These are phyloP conservation scores for Candida koratica DNA, from an alignment of 805 yeast genomes.

Conservation along the genomic window DNA sequence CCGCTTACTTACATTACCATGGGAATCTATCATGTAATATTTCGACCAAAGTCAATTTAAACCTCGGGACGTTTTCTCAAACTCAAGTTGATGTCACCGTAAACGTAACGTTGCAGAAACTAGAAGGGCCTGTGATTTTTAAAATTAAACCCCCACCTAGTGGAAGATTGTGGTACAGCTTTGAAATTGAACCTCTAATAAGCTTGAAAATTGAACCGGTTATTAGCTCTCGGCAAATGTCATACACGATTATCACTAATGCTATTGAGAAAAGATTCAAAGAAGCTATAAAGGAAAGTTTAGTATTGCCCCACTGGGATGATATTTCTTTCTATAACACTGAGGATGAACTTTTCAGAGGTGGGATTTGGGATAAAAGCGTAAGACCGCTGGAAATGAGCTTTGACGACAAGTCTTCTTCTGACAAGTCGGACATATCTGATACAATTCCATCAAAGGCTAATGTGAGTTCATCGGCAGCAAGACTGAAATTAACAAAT, in stretches of 20 bases:
- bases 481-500: slow-evolving; percentile 18
- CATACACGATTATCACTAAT: slow-evolving; percentile 74
- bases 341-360: slow-evolving; percentile 68
- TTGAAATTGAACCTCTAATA: slow-evolving; percentile 72
- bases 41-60: slow-evolving; percentile 74
- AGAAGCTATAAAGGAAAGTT: slow-evolving; percentile 72
- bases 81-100: slow-evolving; percentile 73
- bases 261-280: slow-evolving; percentile 73
- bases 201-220: slow-evolving; percentile 81
- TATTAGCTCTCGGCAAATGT: slow-evolving; percentile 79
- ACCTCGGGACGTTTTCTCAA: slow-evolving; percentile 65
- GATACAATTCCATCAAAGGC: background rate
- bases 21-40: slow-evolving; percentile 77
- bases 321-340: slow-evolving; percentile 74
- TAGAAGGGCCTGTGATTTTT: slow-evolving; percentile 71
- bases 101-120: slow-evolving; percentile 59
- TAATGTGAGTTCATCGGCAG: background rate
- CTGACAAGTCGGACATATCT: slow-evolving; percentile 9
- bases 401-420: slow-evolving; percentile 1
- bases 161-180: slow-evolving; percentile 85
- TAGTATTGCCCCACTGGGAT: slow-evolving; percentile 87
- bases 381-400: slow-evolving; percentile 10
- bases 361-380: slow-evolving; percentile 83
- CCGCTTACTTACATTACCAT: slow-evolving; percentile 59
- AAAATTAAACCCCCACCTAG: slow-evolving; percentile 87